These are phyloP conservation scores for Fusarium tuaranense DNA, from an alignment of 2,329 filamentous ascomycete genomes.

Conservation along the genomic window DNA sequence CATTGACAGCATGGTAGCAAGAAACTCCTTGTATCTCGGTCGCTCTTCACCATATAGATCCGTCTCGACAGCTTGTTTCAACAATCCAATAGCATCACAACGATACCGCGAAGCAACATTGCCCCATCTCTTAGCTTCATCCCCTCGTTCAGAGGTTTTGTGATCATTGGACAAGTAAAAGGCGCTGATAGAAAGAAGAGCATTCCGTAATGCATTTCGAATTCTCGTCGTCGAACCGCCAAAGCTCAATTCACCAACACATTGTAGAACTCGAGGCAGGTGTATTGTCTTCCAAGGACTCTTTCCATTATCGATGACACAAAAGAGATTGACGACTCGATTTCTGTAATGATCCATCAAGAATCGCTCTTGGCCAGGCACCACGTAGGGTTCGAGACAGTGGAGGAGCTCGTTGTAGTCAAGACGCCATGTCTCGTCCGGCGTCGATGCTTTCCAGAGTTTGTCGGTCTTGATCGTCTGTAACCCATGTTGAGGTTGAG, in stretches of 20 bases:
- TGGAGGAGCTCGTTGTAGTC: slow-evolving; percentile 6
- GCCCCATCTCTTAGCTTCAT: slow-evolving; percentile 36
- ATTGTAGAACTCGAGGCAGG: slow-evolving; percentile 39
- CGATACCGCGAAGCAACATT: slow-evolving; percentile 17
- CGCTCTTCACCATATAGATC: slow-evolving; percentile 14
- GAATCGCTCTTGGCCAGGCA: slow-evolving; percentile 35
- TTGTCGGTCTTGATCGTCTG: neutral
- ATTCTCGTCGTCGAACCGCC: slow-evolving; percentile 36
- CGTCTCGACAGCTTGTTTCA: slow-evolving; percentile 38
- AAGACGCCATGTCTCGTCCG: neutral
- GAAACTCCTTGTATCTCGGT: slow-evolving; percentile 45
- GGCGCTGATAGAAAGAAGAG: slow-evolving; percentile 42
- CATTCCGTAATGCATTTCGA: slow-evolving; percentile 38
- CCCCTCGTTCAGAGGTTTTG: slow-evolving; percentile 10
- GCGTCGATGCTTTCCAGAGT: neutral
- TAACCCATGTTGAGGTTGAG: neutral
- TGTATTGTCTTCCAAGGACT: slow-evolving; percentile 46
- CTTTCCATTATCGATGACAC: slow-evolving; percentile 44
- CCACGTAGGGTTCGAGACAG: slow-evolving; percentile 6
- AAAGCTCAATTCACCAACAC: slow-evolving; percentile 40
- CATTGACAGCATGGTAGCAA: slow-evolving; percentile 46
- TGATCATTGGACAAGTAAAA: slow-evolving; percentile 42
- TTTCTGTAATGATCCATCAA: slow-evolving; percentile 43
- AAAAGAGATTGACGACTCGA: slow-evolving; percentile 41
- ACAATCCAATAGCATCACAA: slow-evolving; percentile 32